phyloP scores from a whole-genome alignment of 176 grass and related monocot genomes.

The Avena atlantica region DNA sequence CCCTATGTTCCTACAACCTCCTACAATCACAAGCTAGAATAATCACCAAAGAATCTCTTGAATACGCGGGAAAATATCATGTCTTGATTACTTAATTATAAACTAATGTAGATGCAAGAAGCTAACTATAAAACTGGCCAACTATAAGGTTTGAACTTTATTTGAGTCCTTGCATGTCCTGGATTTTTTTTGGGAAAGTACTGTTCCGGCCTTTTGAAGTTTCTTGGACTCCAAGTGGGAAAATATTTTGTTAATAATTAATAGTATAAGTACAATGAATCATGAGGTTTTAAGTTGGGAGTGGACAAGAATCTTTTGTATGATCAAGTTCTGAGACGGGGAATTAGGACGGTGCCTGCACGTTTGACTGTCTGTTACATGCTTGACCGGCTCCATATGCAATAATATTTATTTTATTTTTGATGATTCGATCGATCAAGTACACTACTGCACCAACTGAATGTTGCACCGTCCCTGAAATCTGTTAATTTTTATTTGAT shows the following conservation, averaged over 20 bases:
- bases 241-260: neutral
- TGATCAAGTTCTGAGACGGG: slow-evolving; percentile 47
- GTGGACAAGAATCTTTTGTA: slow-evolving; percentile 41
- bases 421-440: slow-evolving; percentile 7
- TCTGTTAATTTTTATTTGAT: slow-evolving; percentile 25
- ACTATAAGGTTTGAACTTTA: neutral
- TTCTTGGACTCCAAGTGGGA: slow-evolving; percentile 43
- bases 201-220: slow-evolving; percentile 37
- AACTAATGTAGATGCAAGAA: neutral
- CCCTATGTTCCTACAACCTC: slow-evolving; percentile 64
- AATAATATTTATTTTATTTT: neutral
- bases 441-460: slow-evolving; percentile 42
- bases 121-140: neutral
- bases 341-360: slow-evolving; percentile 56
- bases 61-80: slow-evolving; percentile 44
- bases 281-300: neutral
- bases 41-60: slow-evolving; percentile 46
- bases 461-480: slow-evolving; percentile 47
- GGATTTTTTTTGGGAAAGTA: neutral
- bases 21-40: slow-evolving; percentile 41
- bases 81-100: slow-evolving; percentile 2
- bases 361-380: slow-evolving; percentile 55
- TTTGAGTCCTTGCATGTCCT: neutral
- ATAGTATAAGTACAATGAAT: slow-evolving; percentile 33
- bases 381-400: neutral